Evolutionary conservation across 352 stramenopile species (phyloP), one percentile per base, ranked within the genome.

Genomic region (Phytopythium kandeliae): DNA sequence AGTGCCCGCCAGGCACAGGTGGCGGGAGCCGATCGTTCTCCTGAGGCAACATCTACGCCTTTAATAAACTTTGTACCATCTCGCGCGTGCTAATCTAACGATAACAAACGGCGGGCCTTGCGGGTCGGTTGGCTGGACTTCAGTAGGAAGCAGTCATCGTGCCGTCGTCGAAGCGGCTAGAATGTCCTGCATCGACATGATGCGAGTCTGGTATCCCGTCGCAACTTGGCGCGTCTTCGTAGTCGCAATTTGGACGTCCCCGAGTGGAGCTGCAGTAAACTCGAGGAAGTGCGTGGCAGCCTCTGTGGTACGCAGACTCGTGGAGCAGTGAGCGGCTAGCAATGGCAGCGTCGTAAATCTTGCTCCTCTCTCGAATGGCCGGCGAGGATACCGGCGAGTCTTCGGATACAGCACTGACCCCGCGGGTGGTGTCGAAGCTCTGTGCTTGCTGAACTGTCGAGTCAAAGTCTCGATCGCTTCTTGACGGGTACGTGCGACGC

Each of bases 151-250:
- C 17, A 24, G 4, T 11, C 21, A 33, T 10, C 4, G 13, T 12
- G 28, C n/a, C 17, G 44, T 19, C 10, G 40, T 7, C 4, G 46
- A 10, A 24, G 46, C 19, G 12, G 59, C 68, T 48, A 87, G 55
- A 48, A 86, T 90, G 45, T 90, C 76, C 16, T 77, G 67, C 76
- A 88, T 90, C 38, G 75, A 87, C 78, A 89, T 89, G 56, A 60
- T 74, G 30, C 78, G 63, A 51, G 52, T 38, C 16, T 57, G 54
- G 24, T 57, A 45, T 30, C 57, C 46, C 2, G 44, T 35, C 44
- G 21, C 4, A 10, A 11, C 19, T 4, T 26, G 28, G 3, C 16
- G 10, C 4, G 16, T 25, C n/a, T 26, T 17, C 12, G 16, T 17
- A 9, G 28, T 8, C 1, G 11, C n/a, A 19, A 22, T 19, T 5